Base-by-base conservation (phyloP, 2,329 filamentous ascomycete species). In the Nothopassalora personata region DNA sequence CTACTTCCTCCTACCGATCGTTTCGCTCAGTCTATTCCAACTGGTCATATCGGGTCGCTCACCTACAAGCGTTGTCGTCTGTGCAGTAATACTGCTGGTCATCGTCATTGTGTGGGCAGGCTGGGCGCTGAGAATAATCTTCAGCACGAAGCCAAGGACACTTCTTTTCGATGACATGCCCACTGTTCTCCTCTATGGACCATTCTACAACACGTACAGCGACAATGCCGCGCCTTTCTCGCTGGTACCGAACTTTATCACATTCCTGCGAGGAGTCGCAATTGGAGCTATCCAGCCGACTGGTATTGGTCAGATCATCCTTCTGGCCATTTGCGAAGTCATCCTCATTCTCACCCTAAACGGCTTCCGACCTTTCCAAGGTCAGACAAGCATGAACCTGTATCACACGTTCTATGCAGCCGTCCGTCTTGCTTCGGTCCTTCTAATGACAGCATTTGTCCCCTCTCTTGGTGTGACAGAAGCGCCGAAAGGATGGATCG, bases 131-230 rank as follows among this genome's bases (percentile, higher is more conserved):
- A 85, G 85, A 69, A 80, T 96, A 53, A 93, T 97, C 67, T 85
- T 88, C 58, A 85, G 81, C 27, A 94, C 90, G 0, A 86, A 89
- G 64, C 92, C 92, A 5, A 87, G 91, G 61, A 89, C 91, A 1
- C 88, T 91, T 65, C 81, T 99, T 9, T 99, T 97, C 72, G 94
- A 99, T 74, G 91, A 97, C 69, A 80, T 99, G 52, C 86, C 91
- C 6, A 97, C 91, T 0, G 86, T 97, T 8, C 80, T 99, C 2
- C 82, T 91, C 0, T 97, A 96, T 68, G 94, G 94, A 0, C 91
- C 94, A 5, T 79, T 99, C 7, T 99, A 99, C 71, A 99, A 99
- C 75, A 99, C 94, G 0, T 97, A 96, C 73, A 94, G 90, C 27
- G 94, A 99, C 72, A 89, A 93, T 72, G 91, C 91, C 0, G 90